A percentile compares a stretch with the other conserved stretches of the same genome.
Evolutionary conservation across 129 eudicot species (phyloP).

Genomic region (Chrysanthemum seticuspe): DNA sequence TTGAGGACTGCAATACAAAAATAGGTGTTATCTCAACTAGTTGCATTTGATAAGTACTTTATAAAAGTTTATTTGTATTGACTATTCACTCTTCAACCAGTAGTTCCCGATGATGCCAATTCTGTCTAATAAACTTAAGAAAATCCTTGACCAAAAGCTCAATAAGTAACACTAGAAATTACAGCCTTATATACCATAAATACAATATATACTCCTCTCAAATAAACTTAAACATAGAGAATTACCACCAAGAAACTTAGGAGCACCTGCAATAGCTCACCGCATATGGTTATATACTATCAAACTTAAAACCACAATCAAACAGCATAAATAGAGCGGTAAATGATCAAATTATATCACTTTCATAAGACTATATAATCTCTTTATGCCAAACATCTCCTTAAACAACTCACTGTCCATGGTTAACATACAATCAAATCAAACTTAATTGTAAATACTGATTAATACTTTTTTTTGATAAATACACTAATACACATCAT

Average conservation of each 20-base stretch:
- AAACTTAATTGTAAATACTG: background rate
- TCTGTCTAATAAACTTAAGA: background rate
- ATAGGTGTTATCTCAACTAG: constrained; percentile 10
- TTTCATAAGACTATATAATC: no score
- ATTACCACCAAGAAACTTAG: background rate
- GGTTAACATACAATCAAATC: background rate
- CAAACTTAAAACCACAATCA: no score
- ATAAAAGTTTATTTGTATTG: background rate
- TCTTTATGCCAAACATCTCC: no score
- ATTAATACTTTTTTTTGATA: background rate
- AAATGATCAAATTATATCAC: no score
- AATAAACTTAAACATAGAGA: background rate
- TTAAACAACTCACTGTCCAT: background rate
- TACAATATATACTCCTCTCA: constrained; percentile 5
- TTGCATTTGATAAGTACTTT: background rate
- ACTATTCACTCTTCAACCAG: background rate
- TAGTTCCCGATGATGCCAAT: background rate
- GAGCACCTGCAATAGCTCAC: background rate
- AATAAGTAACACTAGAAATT: background rate
- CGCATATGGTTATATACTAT: constrained; percentile 5
- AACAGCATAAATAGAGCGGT: no score
- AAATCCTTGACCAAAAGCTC: background rate
- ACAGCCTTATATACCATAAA: constrained; percentile 9
- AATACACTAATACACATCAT: background rate
- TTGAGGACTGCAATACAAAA: constrained; percentile 13